Base-by-base conservation (phyloP, 257 asterid species). In the Verbena officinalis region DNA sequence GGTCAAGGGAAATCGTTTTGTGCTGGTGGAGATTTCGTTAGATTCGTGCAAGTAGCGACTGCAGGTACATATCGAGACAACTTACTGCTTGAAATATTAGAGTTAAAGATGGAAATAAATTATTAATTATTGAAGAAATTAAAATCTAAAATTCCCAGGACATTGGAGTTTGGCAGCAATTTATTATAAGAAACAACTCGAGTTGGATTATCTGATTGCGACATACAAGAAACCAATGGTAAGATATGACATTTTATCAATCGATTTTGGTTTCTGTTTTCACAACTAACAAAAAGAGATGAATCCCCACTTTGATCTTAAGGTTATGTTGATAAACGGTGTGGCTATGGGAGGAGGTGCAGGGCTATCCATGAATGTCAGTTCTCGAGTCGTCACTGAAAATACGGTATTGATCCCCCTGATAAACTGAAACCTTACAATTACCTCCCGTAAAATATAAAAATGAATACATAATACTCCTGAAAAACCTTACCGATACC, bases 281-380 rank as follows among this genome's bases (percentile, higher is more conserved):
- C 1, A 3, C 23, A 14, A 43, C 4, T 42, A 8, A 36, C 5
- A 14, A 38, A 10, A n/a, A n/a, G n/a, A 17, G 12, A 19, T 40
- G 7, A 16, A 48, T 19, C 42, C 15, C 17, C 3, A 13, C 8
- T 7, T 13, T 48, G 7, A 8, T 19, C 6, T 22, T 24, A 4
- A 62, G 68, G 48, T 62, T 62, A 20, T 62, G 13, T 9, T 48
- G 58, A 62, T 62, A 8, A 33, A 62, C 12, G 68, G 68, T 3
- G 48, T 48, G 57, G 68, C 46, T 30, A 62, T 62, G 68, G 68
- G 68, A 2, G 57, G 46, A 19, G 68, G 68, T 31, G 68, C 68
- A 4, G 68, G 58, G 27, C 0, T 62, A 19, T 36, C 68, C 16
- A 62, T 62, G 68, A 62, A 48, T 13, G 58, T n/a, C 46, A 48